A percentile compares a stretch with the other conserved stretches of the same genome.
phyloP scores from a whole-genome alignment of 2,329 filamentous ascomycete species.

The Monosporascus cannonballus region DNA sequence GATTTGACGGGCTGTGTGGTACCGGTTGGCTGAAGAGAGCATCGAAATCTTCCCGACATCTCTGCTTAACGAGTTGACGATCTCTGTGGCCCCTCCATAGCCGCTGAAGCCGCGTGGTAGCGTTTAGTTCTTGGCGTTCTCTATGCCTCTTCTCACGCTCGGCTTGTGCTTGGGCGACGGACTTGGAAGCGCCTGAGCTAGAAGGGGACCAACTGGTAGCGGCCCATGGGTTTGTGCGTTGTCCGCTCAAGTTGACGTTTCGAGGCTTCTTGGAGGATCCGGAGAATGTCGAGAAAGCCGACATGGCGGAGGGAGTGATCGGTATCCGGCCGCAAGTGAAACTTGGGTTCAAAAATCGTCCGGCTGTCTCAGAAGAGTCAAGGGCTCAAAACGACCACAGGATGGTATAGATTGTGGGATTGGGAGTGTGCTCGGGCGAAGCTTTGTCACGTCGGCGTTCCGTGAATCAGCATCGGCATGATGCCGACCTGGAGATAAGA shows the following conservation, averaged over 20 bases:
- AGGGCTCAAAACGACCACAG: neutral
- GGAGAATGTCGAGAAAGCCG: constrained; percentile 74
- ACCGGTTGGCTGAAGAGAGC: constrained; percentile 39
- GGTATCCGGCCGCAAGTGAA: neutral
- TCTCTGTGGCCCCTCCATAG: constrained; percentile 73
- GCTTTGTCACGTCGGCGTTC: neutral
- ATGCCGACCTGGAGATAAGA: neutral
- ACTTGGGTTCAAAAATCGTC: constrained; percentile 1
- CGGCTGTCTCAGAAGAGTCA: neutral
- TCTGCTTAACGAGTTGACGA: constrained; percentile 51
- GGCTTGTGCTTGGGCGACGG: constrained; percentile 79
- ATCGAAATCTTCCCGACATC: constrained; percentile 59
- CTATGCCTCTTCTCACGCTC: constrained; percentile 75
- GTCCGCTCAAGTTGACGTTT: constrained; percentile 90
- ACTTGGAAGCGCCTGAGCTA: constrained; percentile 62
- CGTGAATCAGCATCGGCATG: neutral
- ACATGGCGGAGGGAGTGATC: constrained; percentile 45
- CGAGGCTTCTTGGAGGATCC: constrained; percentile 78
- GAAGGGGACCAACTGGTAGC: constrained; percentile 52
- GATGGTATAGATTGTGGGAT: neutral
- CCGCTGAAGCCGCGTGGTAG: constrained; percentile 68
- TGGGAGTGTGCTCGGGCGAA: neutral
- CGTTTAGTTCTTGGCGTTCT: constrained; percentile 71
- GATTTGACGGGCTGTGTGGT: constrained; percentile 20
- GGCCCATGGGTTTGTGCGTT: constrained; percentile 70